Base-by-base conservation (phyloP, 2,329 filamentous ascomycete species). In the Nannizzia gypsea region DNA sequence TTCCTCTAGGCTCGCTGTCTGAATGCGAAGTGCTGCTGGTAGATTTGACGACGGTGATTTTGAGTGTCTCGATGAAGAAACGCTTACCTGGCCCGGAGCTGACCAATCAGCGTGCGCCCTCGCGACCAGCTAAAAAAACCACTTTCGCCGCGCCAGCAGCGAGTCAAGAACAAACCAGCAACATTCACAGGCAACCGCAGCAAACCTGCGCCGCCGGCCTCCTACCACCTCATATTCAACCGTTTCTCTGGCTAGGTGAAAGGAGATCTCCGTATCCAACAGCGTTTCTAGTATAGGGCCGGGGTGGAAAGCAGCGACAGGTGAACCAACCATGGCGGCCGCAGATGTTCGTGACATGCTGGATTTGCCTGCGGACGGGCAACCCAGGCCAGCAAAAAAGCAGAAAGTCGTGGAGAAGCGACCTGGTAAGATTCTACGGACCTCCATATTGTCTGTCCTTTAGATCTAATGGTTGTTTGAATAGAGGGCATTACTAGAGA, bases 301-400 rank as follows among this genome's bases (percentile, higher is more conserved):
- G 26, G n/a, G 48, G 26, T 54, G 15, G 46, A 52, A 31, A 26
- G 22, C 22, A 28, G 15, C 11, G 2, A 22, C 24, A 11, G 13
- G 13, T 13, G 22, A 54, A 9, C n/a, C 55, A 59, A 60, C 48
- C 40, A 65, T 65, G 63, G 80, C 86, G 63, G 86, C 86, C 64
- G 82, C 85, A 72, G 90, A 95, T 79, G 83, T 95, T 67, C 89
- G 88, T 76, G 90, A 95, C 72, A 89, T 95, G 70, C 84, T 95
- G 69, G 89, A 91, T 73, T 79, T 95, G 71, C 86, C 86, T 66
- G 77, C 76, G 56, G 77, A 84, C 66, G 72, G 62, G 40, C 66
- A 76, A 61, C 75, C 76, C 62, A 72, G 86, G 63, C 83, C 85
- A 44, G 75, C 82, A 48, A 95, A 93, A 77, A 91, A 92, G 71